These are phyloP conservation scores for Eutrema yunnanense DNA, from an alignment of 345 rosid species.

Conservation along the genomic window DNA sequence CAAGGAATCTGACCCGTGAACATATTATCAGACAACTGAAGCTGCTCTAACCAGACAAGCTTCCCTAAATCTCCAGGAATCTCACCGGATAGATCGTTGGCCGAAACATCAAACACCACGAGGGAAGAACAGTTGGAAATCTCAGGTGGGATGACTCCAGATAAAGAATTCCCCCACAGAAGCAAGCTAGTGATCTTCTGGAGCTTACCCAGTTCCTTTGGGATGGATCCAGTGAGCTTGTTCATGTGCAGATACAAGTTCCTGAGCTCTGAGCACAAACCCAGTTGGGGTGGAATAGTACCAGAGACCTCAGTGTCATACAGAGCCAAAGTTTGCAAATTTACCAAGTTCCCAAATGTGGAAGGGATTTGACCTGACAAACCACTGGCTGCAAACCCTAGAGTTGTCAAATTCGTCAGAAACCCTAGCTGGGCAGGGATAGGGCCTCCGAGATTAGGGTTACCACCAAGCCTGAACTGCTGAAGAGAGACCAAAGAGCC, in stretches of 20 bases:
- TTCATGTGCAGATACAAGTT: conserved; percentile 92
- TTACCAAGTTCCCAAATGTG: conserved; percentile 73
- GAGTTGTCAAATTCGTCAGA: conserved; percentile 72
- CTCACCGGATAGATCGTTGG: conserved; percentile 70
- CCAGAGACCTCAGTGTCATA: conserved; percentile 84
- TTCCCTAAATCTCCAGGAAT: conserved; percentile 82
- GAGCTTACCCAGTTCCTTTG: conserved; percentile 70
- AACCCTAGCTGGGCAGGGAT: conserved; percentile 73
- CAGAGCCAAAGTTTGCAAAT: conserved; percentile 79
- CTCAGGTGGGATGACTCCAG: conserved; percentile 76
- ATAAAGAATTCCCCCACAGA: conserved; percentile 75
- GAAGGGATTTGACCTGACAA: conserved; percentile 83
- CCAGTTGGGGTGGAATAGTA: conserved; percentile 75
- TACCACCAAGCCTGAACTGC: conserved; percentile 80
- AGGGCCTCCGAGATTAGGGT: conserved; percentile 70
- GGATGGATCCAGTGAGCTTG: conserved; percentile 85
- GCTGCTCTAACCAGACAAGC: conserved; percentile 74
- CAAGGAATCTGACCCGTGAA: conserved; percentile 66
- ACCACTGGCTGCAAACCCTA: conserved; percentile 87
- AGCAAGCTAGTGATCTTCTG: conserved; percentile 90
- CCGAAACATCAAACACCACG: conserved; percentile 85
- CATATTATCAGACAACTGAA: conserved; percentile 85
- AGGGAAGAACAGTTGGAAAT: conserved; percentile 88
- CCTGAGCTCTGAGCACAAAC: conserved; percentile 67
- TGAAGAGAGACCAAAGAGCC: conserved; percentile 77